Conservation (phyloP, 2,329 filamentous ascomycete species). For the Neobulgaria alba region DNA sequence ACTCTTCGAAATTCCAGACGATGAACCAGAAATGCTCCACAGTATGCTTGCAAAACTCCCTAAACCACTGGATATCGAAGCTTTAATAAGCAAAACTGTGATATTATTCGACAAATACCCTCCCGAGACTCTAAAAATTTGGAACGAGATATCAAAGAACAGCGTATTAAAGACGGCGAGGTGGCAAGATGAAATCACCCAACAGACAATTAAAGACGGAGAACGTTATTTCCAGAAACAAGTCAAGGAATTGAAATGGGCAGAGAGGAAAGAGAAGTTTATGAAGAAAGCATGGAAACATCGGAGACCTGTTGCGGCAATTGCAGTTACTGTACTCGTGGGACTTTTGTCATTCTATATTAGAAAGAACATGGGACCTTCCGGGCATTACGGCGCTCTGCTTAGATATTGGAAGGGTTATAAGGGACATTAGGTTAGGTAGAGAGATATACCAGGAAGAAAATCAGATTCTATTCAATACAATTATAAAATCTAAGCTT, state of each 20-base stretch:
- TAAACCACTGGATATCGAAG: conserved; percentile 69
- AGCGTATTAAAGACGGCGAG: conserved; percentile 83
- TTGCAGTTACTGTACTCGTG: conserved; percentile 57
- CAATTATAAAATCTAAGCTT: not conserved
- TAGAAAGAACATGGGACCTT: conserved; percentile 35
- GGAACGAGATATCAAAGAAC: conserved; percentile 61
- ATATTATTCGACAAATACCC: conserved; percentile 57
- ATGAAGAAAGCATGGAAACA: conserved; percentile 51
- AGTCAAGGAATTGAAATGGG: conserved; percentile 58
- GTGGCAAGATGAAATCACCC: conserved; percentile 38
- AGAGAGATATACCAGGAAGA: conserved; percentile 1
- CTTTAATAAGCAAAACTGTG: conserved; percentile 59
- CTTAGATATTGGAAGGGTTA: conserved; percentile 21
- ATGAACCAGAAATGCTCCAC: conserved; percentile 90
- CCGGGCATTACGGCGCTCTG: conserved; percentile 19
- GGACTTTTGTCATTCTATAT: conserved; percentile 62
- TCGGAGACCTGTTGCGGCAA: conserved; percentile 51
- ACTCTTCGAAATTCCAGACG: conserved; percentile 71
- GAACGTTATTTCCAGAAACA: conserved; percentile 61
- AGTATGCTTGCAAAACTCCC: conserved; percentile 82
- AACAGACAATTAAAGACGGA: conserved; percentile 58
- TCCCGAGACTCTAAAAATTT: conserved; percentile 62
- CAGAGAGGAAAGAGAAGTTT: conserved; percentile 47
- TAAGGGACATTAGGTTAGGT: conserved; percentile 9
- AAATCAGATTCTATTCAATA: not conserved